Percentiles rank a stretch among this genome's conserved stretches.
Conservation (phyloP, 495 filamentous ascomycete genomes). For the Daldinia bambusicola region DNA sequence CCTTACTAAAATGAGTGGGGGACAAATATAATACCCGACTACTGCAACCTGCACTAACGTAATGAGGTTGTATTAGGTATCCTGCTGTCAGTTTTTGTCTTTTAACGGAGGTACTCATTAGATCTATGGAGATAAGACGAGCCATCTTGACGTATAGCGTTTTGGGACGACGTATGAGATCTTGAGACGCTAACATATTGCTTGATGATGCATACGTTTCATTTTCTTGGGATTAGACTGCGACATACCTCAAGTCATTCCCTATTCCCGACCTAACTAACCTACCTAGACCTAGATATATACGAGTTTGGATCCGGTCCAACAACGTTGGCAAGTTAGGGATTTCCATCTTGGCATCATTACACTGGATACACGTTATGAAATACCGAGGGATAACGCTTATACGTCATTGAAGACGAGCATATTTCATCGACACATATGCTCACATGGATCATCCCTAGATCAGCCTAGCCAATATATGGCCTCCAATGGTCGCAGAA, state of each 20-base stretch:
- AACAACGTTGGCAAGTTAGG: background rate
- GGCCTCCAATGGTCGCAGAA: background rate
- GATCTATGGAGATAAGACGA: constrained; percentile 2
- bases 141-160: background rate
- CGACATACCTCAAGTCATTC: background rate
- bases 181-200: background rate
- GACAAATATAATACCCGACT: constrained; percentile 19
- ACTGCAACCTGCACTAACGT: constrained; percentile 8
- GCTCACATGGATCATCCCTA: background rate
- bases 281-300: background rate
- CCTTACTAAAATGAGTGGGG: background rate
- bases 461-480: background rate
- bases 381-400: background rate
- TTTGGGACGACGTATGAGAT: background rate
- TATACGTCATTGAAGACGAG: background rate
- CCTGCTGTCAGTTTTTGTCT: background rate
- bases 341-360: background rate
- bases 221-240: background rate
- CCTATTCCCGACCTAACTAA: background rate
- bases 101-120: background rate
- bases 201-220: background rate
- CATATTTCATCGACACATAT: background rate
- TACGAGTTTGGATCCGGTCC: background rate
- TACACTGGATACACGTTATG: background rate
- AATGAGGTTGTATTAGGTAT: constrained; percentile 8